A percentile compares a stretch with the other conserved stretches of the same genome.
Conservation (phyloP, 441 rosid genomes). For the Erysimum cheiri region DNA sequence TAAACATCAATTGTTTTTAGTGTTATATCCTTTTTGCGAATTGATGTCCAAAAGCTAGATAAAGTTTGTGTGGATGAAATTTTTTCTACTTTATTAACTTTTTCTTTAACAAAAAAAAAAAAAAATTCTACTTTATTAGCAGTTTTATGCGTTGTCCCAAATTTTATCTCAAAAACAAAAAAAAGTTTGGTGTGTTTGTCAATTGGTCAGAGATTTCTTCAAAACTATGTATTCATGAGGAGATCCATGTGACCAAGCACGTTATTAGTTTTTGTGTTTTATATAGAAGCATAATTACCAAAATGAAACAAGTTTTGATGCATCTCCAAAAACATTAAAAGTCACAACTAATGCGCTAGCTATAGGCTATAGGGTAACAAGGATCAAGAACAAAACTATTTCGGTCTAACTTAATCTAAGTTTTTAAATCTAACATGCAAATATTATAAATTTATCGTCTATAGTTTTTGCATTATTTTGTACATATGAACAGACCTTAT, state of each 20-base stretch:
- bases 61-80: not conserved
- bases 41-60: constrained; percentile 4
- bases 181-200: too few relatives aligned
- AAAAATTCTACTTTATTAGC: not conserved
- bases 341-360: too few relatives aligned
- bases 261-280: not conserved
- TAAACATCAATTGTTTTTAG: not conserved
- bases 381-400: constrained; percentile 6
- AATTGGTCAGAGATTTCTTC: too few relatives aligned
- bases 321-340: too few relatives aligned
- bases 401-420: not conserved
- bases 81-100: too few relatives aligned
- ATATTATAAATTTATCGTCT: not conserved
- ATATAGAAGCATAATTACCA: not conserved
- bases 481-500: constrained; percentile 39
- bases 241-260: not conserved
- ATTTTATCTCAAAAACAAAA: too few relatives aligned
- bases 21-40: not conserved
- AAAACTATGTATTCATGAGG: too few relatives aligned
- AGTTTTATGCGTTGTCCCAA: not conserved
- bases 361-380: too few relatives aligned
- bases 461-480: constrained; percentile 21
- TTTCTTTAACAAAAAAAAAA: too few relatives aligned
- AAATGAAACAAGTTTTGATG: not conserved
- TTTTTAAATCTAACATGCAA: constrained; percentile 4